These are phyloP conservation scores for Vaccinium corymbosum DNA, from an alignment of 148 eudicot genomes.

Conservation along the genomic window DNA sequence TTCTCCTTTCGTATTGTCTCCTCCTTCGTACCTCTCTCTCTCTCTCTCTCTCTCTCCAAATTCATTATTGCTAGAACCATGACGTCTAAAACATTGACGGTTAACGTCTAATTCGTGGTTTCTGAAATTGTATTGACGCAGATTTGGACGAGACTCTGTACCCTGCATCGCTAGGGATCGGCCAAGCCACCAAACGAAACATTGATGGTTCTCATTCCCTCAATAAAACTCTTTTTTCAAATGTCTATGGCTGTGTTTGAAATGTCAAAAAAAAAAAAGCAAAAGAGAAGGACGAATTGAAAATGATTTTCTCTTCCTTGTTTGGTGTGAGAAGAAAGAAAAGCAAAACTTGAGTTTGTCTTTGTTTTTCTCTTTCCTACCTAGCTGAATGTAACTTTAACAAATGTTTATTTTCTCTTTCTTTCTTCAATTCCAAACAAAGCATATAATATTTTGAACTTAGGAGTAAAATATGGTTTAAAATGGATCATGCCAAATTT, in stretches of 20 bases:
- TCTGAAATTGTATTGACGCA: slow-evolving; percentile 21
- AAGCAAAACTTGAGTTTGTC: neutral
- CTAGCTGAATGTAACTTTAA: no score
- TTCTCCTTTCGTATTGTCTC: no score
- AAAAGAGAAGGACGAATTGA: neutral
- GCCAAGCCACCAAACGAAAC: slow-evolving; percentile 51
- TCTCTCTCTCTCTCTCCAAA: neutral
- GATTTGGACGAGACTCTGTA: slow-evolving; percentile 95
- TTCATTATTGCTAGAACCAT: neutral
- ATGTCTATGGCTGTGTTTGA: neutral
- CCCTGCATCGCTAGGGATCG: slow-evolving; percentile 61
- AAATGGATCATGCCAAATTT: no score
- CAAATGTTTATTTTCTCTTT: no score
- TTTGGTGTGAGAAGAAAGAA: neutral
- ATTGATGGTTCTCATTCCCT: slow-evolving; percentile 49
- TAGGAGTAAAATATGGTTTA: no score
- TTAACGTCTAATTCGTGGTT: neutral
- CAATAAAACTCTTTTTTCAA: neutral
- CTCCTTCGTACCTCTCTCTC: slow-evolving; percentile 22
- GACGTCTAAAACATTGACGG: neutral
- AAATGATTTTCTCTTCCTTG: neutral
- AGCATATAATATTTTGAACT: neutral
- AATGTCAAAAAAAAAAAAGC: neutral
- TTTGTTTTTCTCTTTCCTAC: no score
- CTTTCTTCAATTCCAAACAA: neutral